Evolutionary conservation across 108 stramenopile genomes (phyloP).

Genomic region (Aurantiochytrium sp.): DNA sequence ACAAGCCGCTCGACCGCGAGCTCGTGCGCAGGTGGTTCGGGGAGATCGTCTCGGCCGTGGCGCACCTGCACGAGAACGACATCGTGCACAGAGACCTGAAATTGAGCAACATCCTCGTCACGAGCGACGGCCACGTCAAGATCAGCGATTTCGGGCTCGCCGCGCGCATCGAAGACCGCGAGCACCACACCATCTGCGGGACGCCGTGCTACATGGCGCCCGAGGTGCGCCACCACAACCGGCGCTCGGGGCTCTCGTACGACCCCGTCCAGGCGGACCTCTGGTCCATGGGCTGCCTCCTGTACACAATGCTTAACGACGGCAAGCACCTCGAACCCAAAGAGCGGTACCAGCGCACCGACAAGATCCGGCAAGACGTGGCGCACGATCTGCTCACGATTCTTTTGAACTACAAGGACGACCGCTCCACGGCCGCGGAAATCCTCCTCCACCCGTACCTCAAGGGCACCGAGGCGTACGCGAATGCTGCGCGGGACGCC

Average conservation of each 20-base stretch:
- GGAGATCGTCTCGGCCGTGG: constrained; percentile 2
- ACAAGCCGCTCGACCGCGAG: background rate
- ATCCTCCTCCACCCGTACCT: constrained; percentile 1
- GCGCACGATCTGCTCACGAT: background rate
- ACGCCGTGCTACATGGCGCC: constrained; percentile 9
- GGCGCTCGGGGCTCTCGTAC: background rate
- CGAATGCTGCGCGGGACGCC: background rate
- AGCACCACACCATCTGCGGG: constrained; percentile 18
- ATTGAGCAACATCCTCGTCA: background rate
- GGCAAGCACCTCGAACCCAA: constrained; percentile 25
- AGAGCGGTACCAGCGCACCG: background rate
- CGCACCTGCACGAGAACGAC: constrained; percentile 17
- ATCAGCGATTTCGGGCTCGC: background rate
- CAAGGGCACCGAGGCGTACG: background rate
- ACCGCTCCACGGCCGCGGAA: background rate
- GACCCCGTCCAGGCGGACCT: constrained; percentile 18
- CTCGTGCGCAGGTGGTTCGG: background rate
- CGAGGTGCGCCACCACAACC: background rate
- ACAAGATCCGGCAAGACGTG: background rate
- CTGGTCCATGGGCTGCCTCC: constrained; percentile 16
- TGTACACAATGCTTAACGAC: constrained; percentile 13
- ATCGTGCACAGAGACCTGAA: constrained; percentile 8
- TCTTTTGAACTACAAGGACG: background rate
- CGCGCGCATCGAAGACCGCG: background rate
- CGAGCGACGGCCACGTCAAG: background rate